phyloP scores from a whole-genome alignment of 257 asterid species.

The Thymus quinquecostatus region DNA sequence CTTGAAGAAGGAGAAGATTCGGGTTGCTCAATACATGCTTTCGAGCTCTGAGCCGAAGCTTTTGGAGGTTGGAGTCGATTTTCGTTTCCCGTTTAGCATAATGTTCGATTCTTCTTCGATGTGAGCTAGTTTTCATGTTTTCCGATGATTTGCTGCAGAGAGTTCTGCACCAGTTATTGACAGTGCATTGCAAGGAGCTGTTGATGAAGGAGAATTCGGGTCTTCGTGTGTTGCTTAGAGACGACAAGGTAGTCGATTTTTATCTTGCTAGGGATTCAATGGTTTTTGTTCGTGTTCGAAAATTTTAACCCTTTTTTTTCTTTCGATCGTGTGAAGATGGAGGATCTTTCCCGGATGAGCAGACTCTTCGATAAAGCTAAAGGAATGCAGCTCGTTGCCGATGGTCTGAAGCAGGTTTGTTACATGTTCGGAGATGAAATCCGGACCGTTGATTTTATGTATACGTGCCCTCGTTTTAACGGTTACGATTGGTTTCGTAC shows the following conservation, averaged over 20 bases:
- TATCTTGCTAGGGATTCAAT: neutral
- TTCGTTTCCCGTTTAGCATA: neutral
- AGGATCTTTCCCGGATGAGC: slow-evolving; percentile 64
- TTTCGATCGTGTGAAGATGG: slow-evolving; percentile 39
- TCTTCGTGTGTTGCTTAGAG: slow-evolving; percentile 53
- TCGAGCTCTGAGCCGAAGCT: slow-evolving; percentile 52
- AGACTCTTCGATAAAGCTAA: slow-evolving; percentile 48
- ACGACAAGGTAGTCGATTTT: slow-evolving; percentile 49
- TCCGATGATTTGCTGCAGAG: slow-evolving; percentile 30
- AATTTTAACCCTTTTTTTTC: neutral
- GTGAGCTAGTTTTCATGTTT: neutral
- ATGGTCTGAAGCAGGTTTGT: slow-evolving; percentile 54
- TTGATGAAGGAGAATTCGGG: slow-evolving; percentile 72
- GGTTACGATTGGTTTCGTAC: slow-evolving; percentile 27
- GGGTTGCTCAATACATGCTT: slow-evolving; percentile 57
- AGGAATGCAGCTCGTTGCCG: slow-evolving; percentile 49
- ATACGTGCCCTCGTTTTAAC: neutral
- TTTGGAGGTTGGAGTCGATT: slow-evolving; percentile 43
- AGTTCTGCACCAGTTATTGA: slow-evolving; percentile 51
- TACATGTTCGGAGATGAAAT: too few relatives aligned
- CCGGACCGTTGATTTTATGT: neutral
- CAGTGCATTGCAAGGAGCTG: slow-evolving; percentile 41
- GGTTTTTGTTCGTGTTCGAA: neutral
- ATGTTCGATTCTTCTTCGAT: too few relatives aligned
- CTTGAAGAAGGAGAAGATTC: slow-evolving; percentile 57